Evolutionary conservation across 2,329 filamentous ascomycete species (phyloP), one percentile per base, ranked within the genome.

Genomic region (Fusarium lyarnte): DNA sequence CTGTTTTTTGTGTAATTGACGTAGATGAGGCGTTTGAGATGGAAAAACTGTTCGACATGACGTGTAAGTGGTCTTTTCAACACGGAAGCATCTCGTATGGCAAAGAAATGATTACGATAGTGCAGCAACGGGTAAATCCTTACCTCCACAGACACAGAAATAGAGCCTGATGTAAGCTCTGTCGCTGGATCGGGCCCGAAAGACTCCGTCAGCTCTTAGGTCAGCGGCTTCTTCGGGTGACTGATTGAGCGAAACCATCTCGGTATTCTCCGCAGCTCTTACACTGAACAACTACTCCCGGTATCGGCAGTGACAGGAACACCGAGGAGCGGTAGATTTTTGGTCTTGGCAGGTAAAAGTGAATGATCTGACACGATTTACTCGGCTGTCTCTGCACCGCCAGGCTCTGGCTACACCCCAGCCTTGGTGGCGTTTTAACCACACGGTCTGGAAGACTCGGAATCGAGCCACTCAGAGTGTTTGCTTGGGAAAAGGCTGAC

Each of bases 21-120:
- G 55, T 43, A 43, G 31, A 66, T 31, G 65, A 42, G 69, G 69
- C 55, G 46, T 43, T 21, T 54, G 27, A 35, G 57, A 46, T 33
- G 21, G 17, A 19, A 25, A 35, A 53, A 23, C 14, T 42, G 17
- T n/a, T 41, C 19, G 13, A 31, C 6, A 38, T 63, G 60, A 59
- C 52, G 53, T 45, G 41, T 52, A 45, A 47, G 31, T 43, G 8
- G 35, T 27, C 39, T 51, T n/a, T 33, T 33, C 11, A 21, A n/a
- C 21, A 38, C 13, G 8, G 21, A 23, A 23, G 2, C 29, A 45
- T n/a, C 7, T 25, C 35, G 27, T 35, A 7, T 36, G 25, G 19
- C 19, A 42, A 42, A 21, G 6, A 23, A 23, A 8, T 13, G 16
- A 27, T 46, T 36, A 29, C 35, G 21, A 29, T 42, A 46, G 60